Evolutionary conservation across 2,329 filamentous ascomycete species (phyloP).

Genomic region (Colletotrichum eleusines): DNA sequence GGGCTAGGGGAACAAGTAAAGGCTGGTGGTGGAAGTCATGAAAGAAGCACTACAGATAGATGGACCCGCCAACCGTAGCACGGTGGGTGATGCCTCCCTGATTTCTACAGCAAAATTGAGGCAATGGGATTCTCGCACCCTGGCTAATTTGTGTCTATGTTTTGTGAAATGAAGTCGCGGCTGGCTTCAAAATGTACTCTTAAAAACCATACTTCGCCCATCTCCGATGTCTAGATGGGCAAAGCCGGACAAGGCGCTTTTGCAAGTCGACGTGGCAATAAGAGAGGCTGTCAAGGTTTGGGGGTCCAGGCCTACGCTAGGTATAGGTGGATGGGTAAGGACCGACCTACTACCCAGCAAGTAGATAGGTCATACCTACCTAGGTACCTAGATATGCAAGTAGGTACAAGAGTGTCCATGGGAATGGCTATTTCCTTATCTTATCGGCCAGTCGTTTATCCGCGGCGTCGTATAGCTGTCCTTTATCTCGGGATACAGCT

Average conservation of each 20-base stretch:
- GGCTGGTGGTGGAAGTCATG: constrained; percentile 17
- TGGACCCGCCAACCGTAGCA: constrained; percentile 27
- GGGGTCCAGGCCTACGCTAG: not conserved
- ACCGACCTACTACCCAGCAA: no score
- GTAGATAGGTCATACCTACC: no score
- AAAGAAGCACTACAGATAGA: constrained; percentile 36
- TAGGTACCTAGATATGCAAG: not conserved
- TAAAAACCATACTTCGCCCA: not conserved
- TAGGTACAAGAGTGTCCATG: not conserved
- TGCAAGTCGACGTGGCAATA: not conserved
- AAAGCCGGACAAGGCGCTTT: not conserved
- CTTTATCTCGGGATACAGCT: not conserved
- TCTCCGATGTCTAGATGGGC: not conserved
- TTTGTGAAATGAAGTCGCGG: not conserved
- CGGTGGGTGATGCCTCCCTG: constrained; percentile 27
- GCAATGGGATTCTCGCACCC: constrained; percentile 25
- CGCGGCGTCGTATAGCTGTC: not conserved
- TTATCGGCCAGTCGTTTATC: not conserved
- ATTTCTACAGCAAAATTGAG: constrained; percentile 36
- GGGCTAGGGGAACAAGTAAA: not conserved
- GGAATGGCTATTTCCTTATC: no score
- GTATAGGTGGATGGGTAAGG: no score
- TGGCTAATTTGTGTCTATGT: not conserved
- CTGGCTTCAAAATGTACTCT: no score
- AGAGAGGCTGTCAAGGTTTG: not conserved